Percentiles rank a stretch among this genome's conserved stretches.
Evolutionary conservation across 805 yeast genomes (phyloP).

Genomic region (Kuraishia capsulata): DNA sequence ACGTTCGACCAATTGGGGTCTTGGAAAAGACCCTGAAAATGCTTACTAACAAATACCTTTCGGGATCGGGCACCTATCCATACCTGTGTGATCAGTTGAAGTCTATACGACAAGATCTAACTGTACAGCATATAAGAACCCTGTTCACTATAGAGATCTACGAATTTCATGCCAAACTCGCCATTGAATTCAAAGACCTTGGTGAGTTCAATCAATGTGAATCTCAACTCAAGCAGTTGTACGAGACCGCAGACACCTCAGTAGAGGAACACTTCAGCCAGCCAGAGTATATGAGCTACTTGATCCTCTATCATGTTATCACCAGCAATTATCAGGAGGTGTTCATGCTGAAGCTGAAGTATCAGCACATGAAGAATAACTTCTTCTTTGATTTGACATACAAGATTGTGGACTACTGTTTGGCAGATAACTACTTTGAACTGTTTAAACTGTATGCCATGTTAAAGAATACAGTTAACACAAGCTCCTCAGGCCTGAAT

Average conservation of each 20-base stretch:
- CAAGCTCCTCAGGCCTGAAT: too few relatives aligned
- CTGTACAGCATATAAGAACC: constrained; percentile 80
- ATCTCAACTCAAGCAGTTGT: constrained; percentile 63
- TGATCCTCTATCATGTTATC: constrained; percentile 64
- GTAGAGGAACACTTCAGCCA: constrained; percentile 18
- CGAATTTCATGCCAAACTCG: constrained; percentile 81
- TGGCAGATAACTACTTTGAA: constrained; percentile 39
- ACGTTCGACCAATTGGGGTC: constrained; percentile 66
- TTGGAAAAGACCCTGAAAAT: constrained; percentile 47
- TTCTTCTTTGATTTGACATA: constrained; percentile 23
- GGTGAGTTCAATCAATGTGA: constrained; percentile 97
- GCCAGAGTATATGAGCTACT: constrained; percentile 64
- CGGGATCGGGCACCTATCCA: constrained; percentile 47
- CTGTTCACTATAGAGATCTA: constrained; percentile 73
- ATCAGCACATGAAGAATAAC: constrained; percentile 11
- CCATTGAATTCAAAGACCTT: constrained; percentile 71
- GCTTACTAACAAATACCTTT: constrained; percentile 42
- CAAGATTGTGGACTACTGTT: constrained; percentile 21
- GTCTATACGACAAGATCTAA: constrained; percentile 85
- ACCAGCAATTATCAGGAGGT: constrained; percentile 59
- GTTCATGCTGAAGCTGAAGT: constrained; percentile 25
- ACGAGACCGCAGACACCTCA: constrained; percentile 25
- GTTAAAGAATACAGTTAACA: constrained; percentile 29
- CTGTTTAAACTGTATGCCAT: constrained; percentile 33
- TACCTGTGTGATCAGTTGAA: constrained; percentile 86